Percentiles rank a stretch among this genome's conserved stretches.
These are phyloP conservation scores for Rosa persica DNA, from an alignment of 306 rosid species.

Conservation along the genomic window DNA sequence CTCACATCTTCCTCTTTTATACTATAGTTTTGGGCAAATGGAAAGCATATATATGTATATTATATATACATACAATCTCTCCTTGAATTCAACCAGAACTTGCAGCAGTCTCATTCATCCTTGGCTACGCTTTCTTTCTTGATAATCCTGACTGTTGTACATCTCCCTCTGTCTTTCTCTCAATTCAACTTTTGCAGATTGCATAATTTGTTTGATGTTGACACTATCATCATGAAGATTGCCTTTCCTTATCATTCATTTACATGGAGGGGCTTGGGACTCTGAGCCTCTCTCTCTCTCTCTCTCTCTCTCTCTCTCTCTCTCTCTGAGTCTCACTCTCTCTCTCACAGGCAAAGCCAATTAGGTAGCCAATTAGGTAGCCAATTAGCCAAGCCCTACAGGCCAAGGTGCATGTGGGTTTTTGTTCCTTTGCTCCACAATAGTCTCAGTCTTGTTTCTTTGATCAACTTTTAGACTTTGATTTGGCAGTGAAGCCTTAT, in stretches of 20 bases:
- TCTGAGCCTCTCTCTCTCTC: constrained; percentile 31
- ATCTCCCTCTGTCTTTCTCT: constrained; percentile 37
- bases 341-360: neutral
- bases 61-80: constrained; percentile 33
- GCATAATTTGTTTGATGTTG: constrained; percentile 79
- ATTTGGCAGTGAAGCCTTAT: constrained; percentile 39
- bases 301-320: neutral
- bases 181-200: constrained; percentile 60
- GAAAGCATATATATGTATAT: constrained; percentile 21
- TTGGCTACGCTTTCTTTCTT: constrained; percentile 17
- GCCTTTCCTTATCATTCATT: constrained; percentile 85
- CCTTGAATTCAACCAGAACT: constrained; percentile 50
- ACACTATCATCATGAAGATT: constrained; percentile 90
- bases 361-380: constrained; percentile 3
- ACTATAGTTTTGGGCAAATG: constrained; percentile 21
- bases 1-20: neutral
- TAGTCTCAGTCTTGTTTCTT: constrained; percentile 31
- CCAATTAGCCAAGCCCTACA: neutral
- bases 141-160: constrained; percentile 31
- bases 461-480: constrained; percentile 36
- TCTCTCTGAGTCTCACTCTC: neutral
- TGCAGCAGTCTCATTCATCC: constrained; percentile 48
- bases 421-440: constrained; percentile 38
- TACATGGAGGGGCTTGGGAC: constrained; percentile 33
- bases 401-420: constrained; percentile 11